A percentile compares a stretch with the other conserved stretches of the same genome.
These are phyloP conservation scores for Chytriomyces hyalinus DNA, from an alignment of 192 early-diverging fungal species.

Conservation along the genomic window DNA sequence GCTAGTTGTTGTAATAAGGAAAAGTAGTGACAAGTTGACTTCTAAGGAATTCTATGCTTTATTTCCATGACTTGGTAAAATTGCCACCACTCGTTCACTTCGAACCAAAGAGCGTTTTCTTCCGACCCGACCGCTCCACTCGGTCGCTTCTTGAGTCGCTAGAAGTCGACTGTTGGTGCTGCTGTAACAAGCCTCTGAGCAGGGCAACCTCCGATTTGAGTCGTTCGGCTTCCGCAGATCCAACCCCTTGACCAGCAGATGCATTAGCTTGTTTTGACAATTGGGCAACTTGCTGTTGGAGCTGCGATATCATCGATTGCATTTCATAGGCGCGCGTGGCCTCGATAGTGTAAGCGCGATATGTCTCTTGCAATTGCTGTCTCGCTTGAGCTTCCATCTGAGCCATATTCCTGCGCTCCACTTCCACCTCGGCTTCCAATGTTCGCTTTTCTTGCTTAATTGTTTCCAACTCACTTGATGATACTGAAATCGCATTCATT, in stretches of 20 bases:
- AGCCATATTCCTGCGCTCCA: not conserved
- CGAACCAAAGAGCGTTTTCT: no score
- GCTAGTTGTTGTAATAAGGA: no score
- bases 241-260: not conserved
- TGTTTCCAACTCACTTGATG: no score
- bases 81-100: no score
- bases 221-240: not conserved
- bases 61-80: no score
- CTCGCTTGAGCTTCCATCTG: not conserved
- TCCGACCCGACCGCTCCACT: not conserved
- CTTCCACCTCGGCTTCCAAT: not conserved
- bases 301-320: not conserved
- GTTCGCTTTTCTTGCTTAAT: not conserved
- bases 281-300: not conserved
- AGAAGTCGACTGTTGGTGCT: not conserved
- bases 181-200: no score
- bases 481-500: no score
- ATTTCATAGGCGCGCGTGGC: not conserved
- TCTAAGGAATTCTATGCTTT: no score
- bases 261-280: not conserved
- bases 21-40: no score
- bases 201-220: not conserved
- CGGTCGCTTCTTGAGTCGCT: not conserved
- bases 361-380: not conserved
- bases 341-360: not conserved